Conservation (phyloP, 257 asterid species). For the Petunia axillaris region DNA sequence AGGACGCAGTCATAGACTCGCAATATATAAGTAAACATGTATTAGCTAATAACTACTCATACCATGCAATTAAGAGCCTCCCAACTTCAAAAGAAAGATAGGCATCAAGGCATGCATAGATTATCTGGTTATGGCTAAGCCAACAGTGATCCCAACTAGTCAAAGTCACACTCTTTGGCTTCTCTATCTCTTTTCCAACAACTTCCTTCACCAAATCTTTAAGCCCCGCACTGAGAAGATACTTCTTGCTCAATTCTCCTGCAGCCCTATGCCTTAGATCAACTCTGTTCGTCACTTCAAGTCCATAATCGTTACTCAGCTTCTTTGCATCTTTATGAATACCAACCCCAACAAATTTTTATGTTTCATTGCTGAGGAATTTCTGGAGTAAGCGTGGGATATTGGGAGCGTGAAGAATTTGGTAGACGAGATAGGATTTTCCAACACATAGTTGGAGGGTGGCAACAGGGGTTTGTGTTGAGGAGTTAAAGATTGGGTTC, state of each 20-base stretch:
- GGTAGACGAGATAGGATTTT: constrained; percentile 43
- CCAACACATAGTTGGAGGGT: constrained; percentile 44
- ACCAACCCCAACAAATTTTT: constrained; percentile 45
- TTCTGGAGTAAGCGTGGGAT: constrained; percentile 38
- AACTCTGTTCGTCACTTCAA: background rate
- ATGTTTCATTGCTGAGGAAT: constrained; percentile 37
- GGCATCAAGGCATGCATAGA: no score
- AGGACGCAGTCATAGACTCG: no score
- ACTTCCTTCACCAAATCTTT: no score
- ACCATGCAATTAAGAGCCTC: background rate
- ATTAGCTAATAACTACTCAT: background rate
- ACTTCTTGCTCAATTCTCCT: background rate
- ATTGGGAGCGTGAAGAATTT: constrained; percentile 37
- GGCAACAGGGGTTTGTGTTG: constrained; percentile 41
- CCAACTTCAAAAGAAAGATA: no score
- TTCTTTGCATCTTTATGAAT: constrained; percentile 45
- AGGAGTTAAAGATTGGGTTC: constrained; percentile 44
- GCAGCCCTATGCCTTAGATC: background rate
- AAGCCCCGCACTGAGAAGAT: background rate
- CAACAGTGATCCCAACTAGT: no score
- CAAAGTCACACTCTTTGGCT: no score
- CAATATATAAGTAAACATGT: no score
- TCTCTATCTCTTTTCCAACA: no score
- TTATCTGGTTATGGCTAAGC: no score
- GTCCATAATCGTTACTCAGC: constrained; percentile 40